Conservation (phyloP, 352 stramenopile species). For the Phytophthora kernoviae region DNA sequence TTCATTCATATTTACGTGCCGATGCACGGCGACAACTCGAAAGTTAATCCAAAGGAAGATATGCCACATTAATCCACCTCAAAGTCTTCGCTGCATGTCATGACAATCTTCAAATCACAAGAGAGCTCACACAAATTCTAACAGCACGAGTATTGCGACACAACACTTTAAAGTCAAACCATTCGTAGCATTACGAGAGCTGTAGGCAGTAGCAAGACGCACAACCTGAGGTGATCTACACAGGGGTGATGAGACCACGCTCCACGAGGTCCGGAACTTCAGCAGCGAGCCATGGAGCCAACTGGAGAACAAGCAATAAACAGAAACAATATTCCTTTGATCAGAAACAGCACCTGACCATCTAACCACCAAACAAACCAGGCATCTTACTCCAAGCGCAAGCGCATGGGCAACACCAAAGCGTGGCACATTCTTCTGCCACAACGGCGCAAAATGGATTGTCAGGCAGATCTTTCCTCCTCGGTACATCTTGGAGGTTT, state of each 20-base stretch:
- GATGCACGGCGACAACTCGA: constrained; percentile 28
- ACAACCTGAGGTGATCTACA: constrained; percentile 31
- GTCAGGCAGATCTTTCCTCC: constrained; percentile 90
- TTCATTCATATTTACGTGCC: constrained; percentile 32
- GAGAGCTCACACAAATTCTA: no score
- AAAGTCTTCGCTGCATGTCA: no score
- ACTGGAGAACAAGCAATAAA: constrained; percentile 34
- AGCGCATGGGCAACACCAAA: constrained; percentile 88
- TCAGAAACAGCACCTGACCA: background rate
- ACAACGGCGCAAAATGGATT: constrained; percentile 90
- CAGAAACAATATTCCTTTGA: constrained; percentile 1
- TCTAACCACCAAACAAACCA: background rate
- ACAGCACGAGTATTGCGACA: no score
- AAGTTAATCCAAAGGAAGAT: constrained; percentile 49
- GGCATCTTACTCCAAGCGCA: constrained; percentile 67
- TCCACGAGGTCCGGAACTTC: constrained; percentile 89
- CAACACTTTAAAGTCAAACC: background rate
- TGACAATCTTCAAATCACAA: no score
- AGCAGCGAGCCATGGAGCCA: constrained; percentile 86
- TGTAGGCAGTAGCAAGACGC: background rate
- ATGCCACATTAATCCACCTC: constrained; percentile 2
- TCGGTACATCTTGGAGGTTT: constrained; percentile 92
- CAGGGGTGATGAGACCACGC: constrained; percentile 71
- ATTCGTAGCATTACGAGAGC: background rate
- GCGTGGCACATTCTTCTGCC: constrained; percentile 88